Percentiles rank a stretch among this genome's conserved stretches.
Conservation (phyloP, 2,329 filamentous ascomycete species). For the Cryphonectria naterciae region DNA sequence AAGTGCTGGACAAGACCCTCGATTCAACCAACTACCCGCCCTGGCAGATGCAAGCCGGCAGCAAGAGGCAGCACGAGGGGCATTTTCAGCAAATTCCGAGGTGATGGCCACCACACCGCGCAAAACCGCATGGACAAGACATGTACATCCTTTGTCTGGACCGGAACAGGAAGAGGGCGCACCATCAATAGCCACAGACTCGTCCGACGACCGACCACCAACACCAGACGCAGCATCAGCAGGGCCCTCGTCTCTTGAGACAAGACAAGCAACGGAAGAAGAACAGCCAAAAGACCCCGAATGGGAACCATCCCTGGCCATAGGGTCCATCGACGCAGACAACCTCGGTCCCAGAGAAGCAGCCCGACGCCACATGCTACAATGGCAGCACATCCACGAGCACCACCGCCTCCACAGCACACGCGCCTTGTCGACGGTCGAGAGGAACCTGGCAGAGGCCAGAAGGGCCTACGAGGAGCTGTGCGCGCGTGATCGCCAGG, state of each 20-base stretch:
- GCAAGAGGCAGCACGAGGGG: conserved; percentile 6
- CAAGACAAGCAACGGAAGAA: neutral
- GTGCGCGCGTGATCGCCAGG: conserved; percentile 11
- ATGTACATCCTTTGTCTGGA: neutral
- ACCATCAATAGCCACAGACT: neutral
- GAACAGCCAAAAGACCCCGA: conserved; percentile 34
- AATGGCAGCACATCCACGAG: conserved; percentile 34
- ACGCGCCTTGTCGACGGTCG: neutral
- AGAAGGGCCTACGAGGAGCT: conserved; percentile 16
- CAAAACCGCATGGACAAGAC: conserved; percentile 3
- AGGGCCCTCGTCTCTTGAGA: neutral
- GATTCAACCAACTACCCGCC: neutral
- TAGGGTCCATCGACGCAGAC: conserved; percentile 42
- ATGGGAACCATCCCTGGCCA: conserved; percentile 38
- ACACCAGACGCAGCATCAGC: neutral
- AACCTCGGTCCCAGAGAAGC: conserved; percentile 43
- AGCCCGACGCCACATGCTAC: conserved; percentile 43
- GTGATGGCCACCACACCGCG: conserved; percentile 8
- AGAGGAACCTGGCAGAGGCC: neutral
- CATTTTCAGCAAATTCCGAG: conserved; percentile 13
- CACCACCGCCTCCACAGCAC: conserved; percentile 8
- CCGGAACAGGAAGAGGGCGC: neutral
- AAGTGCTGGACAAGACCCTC: neutral
- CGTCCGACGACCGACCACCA: neutral
- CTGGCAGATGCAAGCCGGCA: neutral